Evolutionary conservation across 2,329 filamentous ascomycete species (phyloP).

Genomic region (Botrytis byssoidea): DNA sequence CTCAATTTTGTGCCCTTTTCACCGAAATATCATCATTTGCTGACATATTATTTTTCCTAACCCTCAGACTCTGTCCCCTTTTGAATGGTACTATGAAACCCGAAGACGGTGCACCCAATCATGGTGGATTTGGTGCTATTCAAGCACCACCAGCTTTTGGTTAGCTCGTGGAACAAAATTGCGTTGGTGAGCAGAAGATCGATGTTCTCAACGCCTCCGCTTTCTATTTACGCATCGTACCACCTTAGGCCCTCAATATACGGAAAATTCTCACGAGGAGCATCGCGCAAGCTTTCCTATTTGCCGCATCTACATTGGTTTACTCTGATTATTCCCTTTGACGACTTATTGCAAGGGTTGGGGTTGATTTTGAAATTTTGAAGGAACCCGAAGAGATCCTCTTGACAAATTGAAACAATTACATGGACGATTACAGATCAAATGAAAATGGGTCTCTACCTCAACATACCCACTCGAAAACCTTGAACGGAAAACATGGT

Average conservation of each 20-base stretch:
- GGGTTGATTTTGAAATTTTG: not conserved
- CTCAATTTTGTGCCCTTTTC: not conserved
- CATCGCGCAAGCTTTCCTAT: not conserved
- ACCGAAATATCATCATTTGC: conserved; percentile 5
- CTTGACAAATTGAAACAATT: no score
- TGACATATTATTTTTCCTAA: conserved; percentile 9
- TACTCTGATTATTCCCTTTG: not conserved
- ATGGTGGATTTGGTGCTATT: conserved; percentile 55
- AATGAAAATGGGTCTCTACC: not conserved
- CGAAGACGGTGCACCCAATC: conserved; percentile 54
- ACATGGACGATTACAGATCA: not conserved
- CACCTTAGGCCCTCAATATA: conserved; percentile 1
- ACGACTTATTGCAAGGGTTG: not conserved
- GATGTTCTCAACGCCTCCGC: conserved; percentile 16
- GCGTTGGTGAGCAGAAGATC: not conserved
- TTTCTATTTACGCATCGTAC: not conserved
- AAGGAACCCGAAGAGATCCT: not conserved
- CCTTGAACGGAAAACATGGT: no score
- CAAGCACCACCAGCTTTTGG: conserved; percentile 14
- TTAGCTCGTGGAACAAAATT: not conserved
- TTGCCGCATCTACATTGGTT: not conserved
- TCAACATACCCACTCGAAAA: not conserved
- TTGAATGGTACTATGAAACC: conserved; percentile 78
- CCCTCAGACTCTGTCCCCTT: conserved; percentile 71
- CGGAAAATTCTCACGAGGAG: not conserved